Percentiles rank a stretch among this genome's conserved stretches.
Conservation (phyloP, 2,329 filamentous ascomycete species). For the Endoconidiophora laricicola region DNA sequence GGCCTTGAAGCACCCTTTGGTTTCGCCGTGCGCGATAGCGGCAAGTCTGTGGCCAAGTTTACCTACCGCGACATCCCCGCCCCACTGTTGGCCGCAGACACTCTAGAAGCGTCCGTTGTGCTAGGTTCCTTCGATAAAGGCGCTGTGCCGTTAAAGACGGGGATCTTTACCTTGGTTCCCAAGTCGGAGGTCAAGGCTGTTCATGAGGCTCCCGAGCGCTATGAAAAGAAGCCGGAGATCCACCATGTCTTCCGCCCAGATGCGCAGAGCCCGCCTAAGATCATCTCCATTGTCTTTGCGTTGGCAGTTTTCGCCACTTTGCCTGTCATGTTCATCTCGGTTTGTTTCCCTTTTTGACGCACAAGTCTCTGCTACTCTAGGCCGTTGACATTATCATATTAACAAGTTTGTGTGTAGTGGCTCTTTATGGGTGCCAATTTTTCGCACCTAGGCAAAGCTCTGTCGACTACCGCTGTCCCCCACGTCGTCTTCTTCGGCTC, state of each 20-base stretch:
- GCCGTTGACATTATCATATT: background rate
- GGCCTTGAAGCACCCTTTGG: conserved; percentile 80
- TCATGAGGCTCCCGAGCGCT: conserved; percentile 57
- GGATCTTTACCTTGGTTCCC: conserved; percentile 58
- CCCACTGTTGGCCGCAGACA: conserved; percentile 54
- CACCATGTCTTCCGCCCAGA: conserved; percentile 77
- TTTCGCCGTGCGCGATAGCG: conserved; percentile 68
- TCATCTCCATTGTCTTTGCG: conserved; percentile 65
- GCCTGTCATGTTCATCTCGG: conserved; percentile 53
- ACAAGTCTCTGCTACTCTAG: no score
- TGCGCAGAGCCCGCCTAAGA: conserved; percentile 60
- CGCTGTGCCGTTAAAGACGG: conserved; percentile 41
- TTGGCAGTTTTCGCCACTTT: conserved; percentile 56
- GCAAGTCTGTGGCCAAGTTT: conserved; percentile 71
- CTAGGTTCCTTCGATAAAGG: conserved; percentile 74
- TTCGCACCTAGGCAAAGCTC: conserved; percentile 57
- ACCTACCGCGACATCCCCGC: conserved; percentile 75
- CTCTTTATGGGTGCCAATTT: conserved; percentile 66
- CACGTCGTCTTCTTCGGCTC: conserved; percentile 78
- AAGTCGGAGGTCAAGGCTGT: conserved; percentile 44
- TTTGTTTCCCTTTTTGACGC: conserved; percentile 26
- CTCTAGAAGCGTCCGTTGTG: conserved; percentile 64
- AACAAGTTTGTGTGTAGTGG: conserved; percentile 43
- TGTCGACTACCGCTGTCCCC: conserved; percentile 60
- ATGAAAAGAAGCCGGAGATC: conserved; percentile 71